Evolutionary conservation across 768 basidiomycete species (phyloP).

Genomic region (Panaeolus papilionaceus): DNA sequence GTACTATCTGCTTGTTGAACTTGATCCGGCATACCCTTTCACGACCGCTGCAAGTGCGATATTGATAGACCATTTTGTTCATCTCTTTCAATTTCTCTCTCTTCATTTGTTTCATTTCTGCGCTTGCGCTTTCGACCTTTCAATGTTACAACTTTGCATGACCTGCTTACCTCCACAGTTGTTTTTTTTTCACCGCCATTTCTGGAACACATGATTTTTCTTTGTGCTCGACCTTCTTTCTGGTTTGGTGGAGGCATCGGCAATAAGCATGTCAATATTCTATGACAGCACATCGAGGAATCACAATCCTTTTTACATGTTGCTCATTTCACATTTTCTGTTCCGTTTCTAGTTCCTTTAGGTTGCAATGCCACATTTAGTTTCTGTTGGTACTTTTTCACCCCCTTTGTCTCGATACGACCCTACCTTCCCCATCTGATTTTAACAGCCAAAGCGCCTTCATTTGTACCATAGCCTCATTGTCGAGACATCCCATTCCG

Average conservation of each 20-base stretch:
- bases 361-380: neutral
- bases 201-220: neutral
- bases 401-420: neutral
- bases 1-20: neutral
- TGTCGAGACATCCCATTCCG: slow-evolving; percentile 9
- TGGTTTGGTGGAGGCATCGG: neutral
- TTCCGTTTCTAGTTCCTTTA: neutral
- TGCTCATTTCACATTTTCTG: slow-evolving; percentile 13
- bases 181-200: neutral
- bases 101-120: neutral
- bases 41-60: neutral
- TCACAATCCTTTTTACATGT: slow-evolving; percentile 5
- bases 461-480: slow-evolving; percentile 12
- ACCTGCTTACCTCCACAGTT: neutral
- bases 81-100: neutral
- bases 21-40: neutral
- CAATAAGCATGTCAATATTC: neutral
- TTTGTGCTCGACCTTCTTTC: neutral
- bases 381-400: neutral
- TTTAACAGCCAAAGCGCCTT: neutral
- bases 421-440: neutral
- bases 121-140: neutral
- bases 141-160: neutral
- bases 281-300: neutral
- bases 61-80: neutral